Evolutionary conservation across 768 basidiomycete genomes (phyloP), one percentile per base, ranked within the genome.

Genomic region (Lentinus tigrinus): DNA sequence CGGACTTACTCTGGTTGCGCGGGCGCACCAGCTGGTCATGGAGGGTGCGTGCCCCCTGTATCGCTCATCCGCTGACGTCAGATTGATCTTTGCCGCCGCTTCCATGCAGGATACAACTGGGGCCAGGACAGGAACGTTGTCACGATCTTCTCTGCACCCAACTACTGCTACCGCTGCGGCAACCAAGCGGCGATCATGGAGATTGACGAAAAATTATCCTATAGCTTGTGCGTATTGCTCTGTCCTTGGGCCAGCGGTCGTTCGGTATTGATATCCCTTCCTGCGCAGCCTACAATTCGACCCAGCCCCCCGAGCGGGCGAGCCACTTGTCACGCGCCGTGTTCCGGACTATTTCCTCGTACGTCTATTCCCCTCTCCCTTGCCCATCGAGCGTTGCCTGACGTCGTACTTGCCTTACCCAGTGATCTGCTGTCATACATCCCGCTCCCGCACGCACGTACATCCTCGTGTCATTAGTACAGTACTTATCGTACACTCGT

Each of bases 151-250:
- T 98, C 95, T 63, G 97, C 97, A 65, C 97, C 97, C 42, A 99
- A 99, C 77, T 99, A 98, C 75, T 99, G 96, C 77, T 99, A 99
- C 80, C 83, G 97, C 72, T 99, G 97, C 72, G 97, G 97, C 53
- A 99, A 99, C 74, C 97, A 98, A 70, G 97, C 97, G 54, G 97
- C 97, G 49, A 99, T 99, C 73, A 96, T 99, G 88, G 97, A 99
- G 75, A 97, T 99, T 74, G 97, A 99, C 76, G 92, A 94, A 85
- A 94, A 94, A 82, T 80, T 93, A 85, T 91, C 91, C 54, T 93
- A 93, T 75, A 92, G 88, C 77, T 93, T 93, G 91, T 91, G 66
- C 51, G 89, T 83, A n/a, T 23, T 19, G 4, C 43, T 51, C 26
- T 37, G 26, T 23, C 21, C 19, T 13, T 11, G 43, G 6, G 24